Base-by-base conservation (phyloP, 257 asterid species). In the Coffea eugenioides region DNA sequence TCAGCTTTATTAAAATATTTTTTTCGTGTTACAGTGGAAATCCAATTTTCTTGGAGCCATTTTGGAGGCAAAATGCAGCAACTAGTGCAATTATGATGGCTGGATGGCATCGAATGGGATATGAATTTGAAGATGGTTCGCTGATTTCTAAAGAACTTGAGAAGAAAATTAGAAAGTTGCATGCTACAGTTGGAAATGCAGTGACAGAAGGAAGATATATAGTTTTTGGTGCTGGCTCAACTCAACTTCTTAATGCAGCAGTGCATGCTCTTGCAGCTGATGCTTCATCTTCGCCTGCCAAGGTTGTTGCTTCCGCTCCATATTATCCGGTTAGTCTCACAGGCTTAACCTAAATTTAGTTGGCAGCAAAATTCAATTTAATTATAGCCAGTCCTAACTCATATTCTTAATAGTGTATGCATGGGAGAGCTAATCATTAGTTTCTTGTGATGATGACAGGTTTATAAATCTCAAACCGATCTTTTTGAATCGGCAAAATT, bases 31-130 rank as follows among this genome's bases (percentile, higher is more conserved):
- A 87, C 83, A 86, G 89, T 69, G 89, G 86, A 11, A 80, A 86
- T 49, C 86, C 89, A 3, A 13, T 84, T 25, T 82, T 79, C n/a
- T 46, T 86, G 80, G 89, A 86, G 82, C 82, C 88, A 0, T 84
- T 82, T 23, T 86, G 86, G 87, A 77, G 77, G 82, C 73, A 82
- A 82, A 52, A 82, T 65, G 94, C 92, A 36, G 83, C 84, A 3
- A 84, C 76, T 41, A 88, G 96, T 79, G 96, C 95, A 48, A 83
- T 91, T 1, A 12, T 94, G 4, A 43, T 92, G 11, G 48, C 97
- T 46, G 98, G 97, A 7, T 93, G 98, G 97, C 98, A 92, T 80
- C 82, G 98, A 79, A 92, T 94, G 98, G 85, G 97, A 77, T 92
- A 94, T 74, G 0, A 0, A 0, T 94, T 80, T 39, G 14, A 76